Evolutionary conservation across 2,329 filamentous ascomycete species (phyloP).

Genomic region (Cladosporium oxysporum): DNA sequence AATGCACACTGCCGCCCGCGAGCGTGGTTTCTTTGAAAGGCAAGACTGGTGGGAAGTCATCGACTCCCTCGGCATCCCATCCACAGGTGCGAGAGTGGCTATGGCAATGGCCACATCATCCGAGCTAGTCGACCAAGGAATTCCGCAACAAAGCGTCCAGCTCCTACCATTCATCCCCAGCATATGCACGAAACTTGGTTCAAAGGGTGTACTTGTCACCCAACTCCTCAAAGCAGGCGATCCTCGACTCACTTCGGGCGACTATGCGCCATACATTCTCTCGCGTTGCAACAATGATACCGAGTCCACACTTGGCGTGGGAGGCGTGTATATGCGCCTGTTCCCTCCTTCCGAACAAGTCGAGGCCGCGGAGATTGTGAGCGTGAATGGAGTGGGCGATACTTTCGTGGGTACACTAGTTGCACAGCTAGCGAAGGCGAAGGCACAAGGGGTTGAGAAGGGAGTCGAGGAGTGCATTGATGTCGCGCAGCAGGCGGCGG

Average conservation of each 20-base stretch:
- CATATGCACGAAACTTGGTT: constrained; percentile 81
- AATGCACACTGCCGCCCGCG: constrained; percentile 72
- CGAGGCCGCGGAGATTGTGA: constrained; percentile 65
- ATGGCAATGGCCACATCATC: constrained; percentile 68
- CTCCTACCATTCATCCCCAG: constrained; percentile 86
- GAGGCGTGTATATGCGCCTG: constrained; percentile 80
- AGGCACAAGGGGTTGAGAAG: constrained; percentile 44
- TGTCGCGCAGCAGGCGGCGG: constrained; percentile 78
- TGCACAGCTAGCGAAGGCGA: constrained; percentile 68
- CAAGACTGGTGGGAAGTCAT: constrained; percentile 77
- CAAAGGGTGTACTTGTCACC: constrained; percentile 72
- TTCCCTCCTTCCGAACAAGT: constrained; percentile 68
- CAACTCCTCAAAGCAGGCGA: constrained; percentile 70
- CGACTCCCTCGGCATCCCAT: constrained; percentile 73
- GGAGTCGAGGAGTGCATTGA: constrained; percentile 65
- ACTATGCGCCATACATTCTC: constrained; percentile 70
- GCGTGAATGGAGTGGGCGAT: constrained; percentile 92
- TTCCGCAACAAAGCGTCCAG: constrained; percentile 81
- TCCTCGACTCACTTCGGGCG: constrained; percentile 62
- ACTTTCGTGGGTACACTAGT: constrained; percentile 85
- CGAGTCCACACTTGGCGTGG: constrained; percentile 56
- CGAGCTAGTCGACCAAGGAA: constrained; percentile 72
- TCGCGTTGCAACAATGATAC: constrained; percentile 56
- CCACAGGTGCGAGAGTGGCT: constrained; percentile 67
- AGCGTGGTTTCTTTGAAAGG: constrained; percentile 67